Base-by-base conservation (phyloP, 2,329 filamentous ascomycete species). In the Phialemonium atrogriseum region DNA sequence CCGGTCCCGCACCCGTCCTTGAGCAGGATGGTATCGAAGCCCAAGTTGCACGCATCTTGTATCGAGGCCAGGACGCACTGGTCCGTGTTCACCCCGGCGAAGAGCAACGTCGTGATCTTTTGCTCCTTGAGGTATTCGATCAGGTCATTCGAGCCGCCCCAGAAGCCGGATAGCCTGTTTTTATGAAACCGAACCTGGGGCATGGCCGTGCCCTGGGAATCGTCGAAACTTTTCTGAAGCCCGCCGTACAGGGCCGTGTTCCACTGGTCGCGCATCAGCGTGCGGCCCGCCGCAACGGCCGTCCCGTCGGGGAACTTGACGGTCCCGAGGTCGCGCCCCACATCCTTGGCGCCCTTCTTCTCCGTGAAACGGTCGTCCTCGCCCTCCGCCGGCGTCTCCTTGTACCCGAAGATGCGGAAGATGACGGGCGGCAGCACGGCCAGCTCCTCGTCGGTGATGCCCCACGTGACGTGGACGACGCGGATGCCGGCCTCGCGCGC, bases 31-130 rank as follows among this genome's bases (percentile, higher is more conserved):
- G 66, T 70, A 44, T 75, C 68, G 51, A 63, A 75, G 0, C 73
- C 72, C 38, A 60, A 62, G 41, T 61, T 66, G 41, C 68, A 72
- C 3, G 66, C 68, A 52, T 78, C 70, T 29, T 60, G 56, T 36
- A 76, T 50, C 10, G 69, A 75, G 1, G 69, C 68, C 14, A 66
- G 57, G 7, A 78, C 72, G 44, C 73, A 77, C 46, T 76, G 71
- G 50, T 78, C 72, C 3, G 72, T 75, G 44, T 78, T 77, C 10
- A 76, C 72, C 0, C 73, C 73, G 1, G 67, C 54, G 39, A 77
- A 75, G 13, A 78, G 44, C 26, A 77, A 45, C 5, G 70, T 76
- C 26, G 41, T 60, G 35, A 60, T 62, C 1, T 55, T 54, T 28
- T 57, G 40, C 24, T 16, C 20, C 27, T 7, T 28, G 30, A 75